Percentiles rank a stretch among this genome's conserved stretches.
phyloP scores from a whole-genome alignment of 768 basidiomycete genomes.

The Mycena vulgaris region DNA sequence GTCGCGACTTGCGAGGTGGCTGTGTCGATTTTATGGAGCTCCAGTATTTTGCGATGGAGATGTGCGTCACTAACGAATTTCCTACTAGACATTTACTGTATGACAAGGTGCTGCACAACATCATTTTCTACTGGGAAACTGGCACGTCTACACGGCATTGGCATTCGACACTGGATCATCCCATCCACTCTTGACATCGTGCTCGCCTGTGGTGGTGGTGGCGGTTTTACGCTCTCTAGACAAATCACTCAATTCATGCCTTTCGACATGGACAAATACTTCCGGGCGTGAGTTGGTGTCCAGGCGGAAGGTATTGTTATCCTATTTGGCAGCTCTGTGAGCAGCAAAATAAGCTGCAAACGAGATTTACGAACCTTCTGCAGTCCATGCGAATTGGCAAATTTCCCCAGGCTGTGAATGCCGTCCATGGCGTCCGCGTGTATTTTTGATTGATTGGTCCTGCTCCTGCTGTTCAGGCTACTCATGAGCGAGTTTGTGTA shows the following conservation, averaged over 20 bases:
- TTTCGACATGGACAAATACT: background rate
- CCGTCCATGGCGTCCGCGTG: background rate
- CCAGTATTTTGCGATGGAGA: too few relatives aligned
- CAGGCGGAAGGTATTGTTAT: background rate
- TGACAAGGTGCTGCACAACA: too few relatives aligned
- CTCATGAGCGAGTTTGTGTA: slow-evolving; percentile 6
- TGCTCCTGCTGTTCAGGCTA: slow-evolving; percentile 5
- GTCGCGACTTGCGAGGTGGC: too few relatives aligned
- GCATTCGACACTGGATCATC: background rate
- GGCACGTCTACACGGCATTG: too few relatives aligned
- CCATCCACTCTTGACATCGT: background rate
- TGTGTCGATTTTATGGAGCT: too few relatives aligned
- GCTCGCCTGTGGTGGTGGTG: background rate
- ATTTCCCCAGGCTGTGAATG: background rate
- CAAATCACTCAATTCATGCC: background rate
- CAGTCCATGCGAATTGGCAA: background rate
- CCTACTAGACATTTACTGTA: too few relatives aligned
- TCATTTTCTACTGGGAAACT: too few relatives aligned
- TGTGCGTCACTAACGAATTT: too few relatives aligned
- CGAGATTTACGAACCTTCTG: background rate
- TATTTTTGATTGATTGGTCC: background rate
- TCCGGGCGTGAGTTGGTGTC: background rate
- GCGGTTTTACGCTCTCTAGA: background rate
- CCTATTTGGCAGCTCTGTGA: background rate
- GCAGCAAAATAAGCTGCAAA: background rate